phyloP scores from a whole-genome alignment of 1,284 basidiomycete genomes.

The Irpex rosettiformis region DNA sequence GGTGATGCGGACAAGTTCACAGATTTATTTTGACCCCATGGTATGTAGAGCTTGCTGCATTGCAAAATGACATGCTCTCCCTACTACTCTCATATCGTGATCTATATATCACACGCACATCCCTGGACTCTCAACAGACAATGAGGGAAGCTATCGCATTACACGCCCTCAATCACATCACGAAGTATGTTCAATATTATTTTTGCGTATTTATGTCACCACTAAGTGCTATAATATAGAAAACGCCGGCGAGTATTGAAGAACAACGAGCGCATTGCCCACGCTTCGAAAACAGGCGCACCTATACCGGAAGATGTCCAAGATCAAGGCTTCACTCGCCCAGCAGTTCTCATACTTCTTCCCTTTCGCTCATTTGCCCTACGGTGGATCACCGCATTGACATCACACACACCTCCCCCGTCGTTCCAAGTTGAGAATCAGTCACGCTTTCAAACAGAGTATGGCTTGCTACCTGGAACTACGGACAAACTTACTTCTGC shows the following conservation, averaged over 20 bases:
- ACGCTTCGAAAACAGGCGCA: conserved; percentile 53
- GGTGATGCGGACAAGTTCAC: conserved; percentile 4
- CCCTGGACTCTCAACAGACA: conserved; percentile 48
- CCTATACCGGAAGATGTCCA: conserved; percentile 72
- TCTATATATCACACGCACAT: conserved; percentile 64
- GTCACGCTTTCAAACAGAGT: conserved; percentile 80
- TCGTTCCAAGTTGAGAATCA: conserved; percentile 83
- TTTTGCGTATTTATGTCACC: not conserved
- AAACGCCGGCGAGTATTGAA: conserved; percentile 92
- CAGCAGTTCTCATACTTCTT: conserved; percentile 87
- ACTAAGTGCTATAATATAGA: conserved; percentile 40
- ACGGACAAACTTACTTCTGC: conserved; percentile 80
- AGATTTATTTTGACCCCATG: conserved; percentile 6
- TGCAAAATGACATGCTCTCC: conserved; percentile 66
- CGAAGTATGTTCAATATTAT: conserved; percentile 53
- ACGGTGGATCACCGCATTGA: conserved; percentile 71
- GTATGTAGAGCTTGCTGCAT: conserved; percentile 44
- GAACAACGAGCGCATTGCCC: conserved; percentile 87
- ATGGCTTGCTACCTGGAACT: conserved; percentile 75
- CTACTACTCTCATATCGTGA: conserved; percentile 69
- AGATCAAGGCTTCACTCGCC: conserved; percentile 97
- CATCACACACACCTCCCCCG: conserved; percentile 62
- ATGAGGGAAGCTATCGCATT: conserved; percentile 68
- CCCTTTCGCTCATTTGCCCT: conserved; percentile 91
- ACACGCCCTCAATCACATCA: conserved; percentile 83